A percentile compares a stretch with the other conserved stretches of the same genome.
phyloP scores from a whole-genome alignment of 129 eudicot genomes.

The Artemisia argyi region DNA sequence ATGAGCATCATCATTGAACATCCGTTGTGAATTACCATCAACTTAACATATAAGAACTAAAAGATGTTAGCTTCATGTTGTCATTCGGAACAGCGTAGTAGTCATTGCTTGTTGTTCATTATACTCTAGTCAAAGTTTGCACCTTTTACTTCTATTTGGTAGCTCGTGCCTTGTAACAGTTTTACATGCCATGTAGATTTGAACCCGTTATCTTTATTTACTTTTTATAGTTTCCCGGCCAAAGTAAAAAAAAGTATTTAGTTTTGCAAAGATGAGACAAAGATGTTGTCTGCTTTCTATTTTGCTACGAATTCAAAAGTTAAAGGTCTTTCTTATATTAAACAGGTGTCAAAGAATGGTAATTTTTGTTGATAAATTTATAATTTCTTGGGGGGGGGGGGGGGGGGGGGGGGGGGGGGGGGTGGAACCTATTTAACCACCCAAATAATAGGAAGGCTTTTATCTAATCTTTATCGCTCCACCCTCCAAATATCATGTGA shows the following conservation, averaged over 20 bases:
- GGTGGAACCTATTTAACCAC: slow-evolving; percentile 1
- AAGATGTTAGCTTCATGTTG: not conserved
- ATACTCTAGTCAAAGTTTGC: not conserved
- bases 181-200: not conserved
- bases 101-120: not conserved
- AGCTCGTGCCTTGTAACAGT: not conserved
- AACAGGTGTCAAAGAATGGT: too few relatives aligned
- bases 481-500: not conserved
- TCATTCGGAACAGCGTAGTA: not conserved
- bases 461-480: not conserved
- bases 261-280: too few relatives aligned
- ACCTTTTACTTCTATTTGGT: slow-evolving; percentile 5
- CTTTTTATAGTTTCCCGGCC: slow-evolving; percentile 4
- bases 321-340: too few relatives aligned
- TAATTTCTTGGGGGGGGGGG: too few relatives aligned
- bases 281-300: too few relatives aligned
- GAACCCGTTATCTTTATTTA: not conserved
- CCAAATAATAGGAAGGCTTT: slow-evolving; percentile 22
- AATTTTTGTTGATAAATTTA: too few relatives aligned
- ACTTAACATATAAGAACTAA: not conserved
- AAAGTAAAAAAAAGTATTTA: too few relatives aligned
- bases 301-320: too few relatives aligned
- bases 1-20: slow-evolving; percentile 33
- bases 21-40: not conserved
- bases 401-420: too few relatives aligned